A percentile compares a stretch with the other conserved stretches of the same genome.
These are phyloP conservation scores for Saccharomycopsis olivae DNA, from an alignment of 805 yeast genomes.

Conservation along the genomic window DNA sequence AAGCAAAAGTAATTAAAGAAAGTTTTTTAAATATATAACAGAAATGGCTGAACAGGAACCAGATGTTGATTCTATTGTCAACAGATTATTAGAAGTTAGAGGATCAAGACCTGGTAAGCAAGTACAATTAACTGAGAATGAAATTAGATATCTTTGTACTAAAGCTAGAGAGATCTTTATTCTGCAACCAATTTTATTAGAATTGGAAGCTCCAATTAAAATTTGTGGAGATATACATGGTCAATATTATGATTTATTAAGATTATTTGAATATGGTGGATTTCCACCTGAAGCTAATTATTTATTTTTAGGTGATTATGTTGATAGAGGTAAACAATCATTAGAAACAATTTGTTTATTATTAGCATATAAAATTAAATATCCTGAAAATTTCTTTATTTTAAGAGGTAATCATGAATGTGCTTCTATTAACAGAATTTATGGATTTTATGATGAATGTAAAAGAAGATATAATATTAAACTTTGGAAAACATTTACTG, in stretches of 20 bases:
- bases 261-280: constrained; percentile 96
- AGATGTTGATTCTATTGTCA: constrained; percentile 94
- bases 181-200: constrained; percentile 92
- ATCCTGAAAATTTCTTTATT: constrained; percentile 95
- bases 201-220: constrained; percentile 94
- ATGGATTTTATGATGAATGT: constrained; percentile 98
- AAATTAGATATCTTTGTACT: constrained; percentile 90
- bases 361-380: constrained; percentile 93
- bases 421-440: constrained; percentile 95
- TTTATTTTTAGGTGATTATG: constrained; percentile 92
- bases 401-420: constrained; percentile 98
- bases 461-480: constrained; percentile 96
- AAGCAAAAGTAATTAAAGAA: too few species aligned
- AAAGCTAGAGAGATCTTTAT: constrained; percentile 97
- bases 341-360: constrained; percentile 90
- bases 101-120: constrained; percentile 98
- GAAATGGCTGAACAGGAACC: constrained; percentile 59
- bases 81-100: constrained; percentile 91
- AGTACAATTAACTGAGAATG: constrained; percentile 86
- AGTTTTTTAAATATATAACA: too few species aligned
- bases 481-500: constrained; percentile 98
- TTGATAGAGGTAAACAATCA: constrained; percentile 97
- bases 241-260: constrained; percentile 89
- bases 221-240: constrained; percentile 96
- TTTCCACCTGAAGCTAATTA: constrained; percentile 99